Evolutionary conservation across 2,329 filamentous ascomycete species (phyloP).

Genomic region (Monilinia fructicola): DNA sequence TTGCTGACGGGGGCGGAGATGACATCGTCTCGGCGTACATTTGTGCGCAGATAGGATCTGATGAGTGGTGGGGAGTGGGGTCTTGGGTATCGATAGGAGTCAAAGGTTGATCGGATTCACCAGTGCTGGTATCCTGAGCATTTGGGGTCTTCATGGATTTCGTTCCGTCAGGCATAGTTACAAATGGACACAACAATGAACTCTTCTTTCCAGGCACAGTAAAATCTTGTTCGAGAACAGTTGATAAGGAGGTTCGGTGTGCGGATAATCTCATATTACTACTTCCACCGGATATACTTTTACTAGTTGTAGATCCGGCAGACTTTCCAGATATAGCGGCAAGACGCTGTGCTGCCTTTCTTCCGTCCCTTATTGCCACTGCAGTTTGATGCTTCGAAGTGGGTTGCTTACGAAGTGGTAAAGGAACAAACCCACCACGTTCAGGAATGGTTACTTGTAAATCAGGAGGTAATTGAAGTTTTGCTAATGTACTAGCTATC

Average conservation of each 20-base stretch:
- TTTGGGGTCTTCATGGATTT: constrained; percentile 29
- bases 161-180: constrained; percentile 35
- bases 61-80: constrained; percentile 49
- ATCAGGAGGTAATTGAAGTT: constrained; percentile 63
- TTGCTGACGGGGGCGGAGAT: constrained; percentile 47
- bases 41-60: constrained; percentile 63
- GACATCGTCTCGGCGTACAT: constrained; percentile 58
- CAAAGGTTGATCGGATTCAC: constrained; percentile 33
- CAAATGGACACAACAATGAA: constrained; percentile 79
- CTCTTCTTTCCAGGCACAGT: constrained; percentile 82
- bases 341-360: constrained; percentile 56
- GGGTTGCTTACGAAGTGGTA: constrained; percentile 35
- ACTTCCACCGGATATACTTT: constrained; percentile 43
- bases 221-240: constrained; percentile 81
- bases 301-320: constrained; percentile 47
- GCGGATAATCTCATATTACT: constrained; percentile 45
- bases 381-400: constrained; percentile 56
- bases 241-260: constrained; percentile 58
- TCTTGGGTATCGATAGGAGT: constrained; percentile 42
- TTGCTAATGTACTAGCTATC: constrained; percentile 64
- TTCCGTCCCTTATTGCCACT: constrained; percentile 63
- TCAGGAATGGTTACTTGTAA: constrained; percentile 35
- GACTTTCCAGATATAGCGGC: constrained; percentile 47
- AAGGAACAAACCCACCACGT: constrained; percentile 37
- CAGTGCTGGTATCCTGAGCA: constrained; percentile 31